Evolutionary conservation across 2,329 filamentous ascomycete species (phyloP).

Genomic region (Fusarium sp.): DNA sequence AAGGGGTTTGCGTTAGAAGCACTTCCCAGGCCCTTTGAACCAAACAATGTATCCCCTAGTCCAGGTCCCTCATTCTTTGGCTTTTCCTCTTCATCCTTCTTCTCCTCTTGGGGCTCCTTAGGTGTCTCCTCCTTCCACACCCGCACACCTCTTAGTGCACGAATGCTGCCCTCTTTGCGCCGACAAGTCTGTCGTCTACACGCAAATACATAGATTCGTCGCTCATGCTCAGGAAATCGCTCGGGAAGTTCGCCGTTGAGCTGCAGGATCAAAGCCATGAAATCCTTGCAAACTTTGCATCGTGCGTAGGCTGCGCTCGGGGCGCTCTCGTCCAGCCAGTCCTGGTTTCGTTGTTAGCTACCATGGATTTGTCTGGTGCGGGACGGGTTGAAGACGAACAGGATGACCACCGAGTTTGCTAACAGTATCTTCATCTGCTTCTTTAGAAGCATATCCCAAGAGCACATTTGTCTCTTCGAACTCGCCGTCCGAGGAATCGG

Average conservation of each 20-base stretch:
- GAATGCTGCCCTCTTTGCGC: constrained; percentile 83
- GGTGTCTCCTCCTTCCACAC: constrained; percentile 57
- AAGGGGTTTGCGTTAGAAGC: constrained; percentile 68
- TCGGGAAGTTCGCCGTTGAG: constrained; percentile 91
- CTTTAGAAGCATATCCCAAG: constrained; percentile 87
- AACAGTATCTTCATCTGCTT: constrained; percentile 82
- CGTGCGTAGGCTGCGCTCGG: constrained; percentile 82
- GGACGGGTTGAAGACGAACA: constrained; percentile 64
- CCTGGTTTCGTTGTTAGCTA: constrained; percentile 60
- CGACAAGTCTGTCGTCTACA: constrained; percentile 84
- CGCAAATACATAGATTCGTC: constrained; percentile 86
- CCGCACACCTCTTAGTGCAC: constrained; percentile 77
- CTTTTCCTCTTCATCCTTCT: constrained; percentile 50
- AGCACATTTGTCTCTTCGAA: constrained; percentile 88
- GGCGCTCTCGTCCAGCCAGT: constrained; percentile 81
- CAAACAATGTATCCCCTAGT: constrained; percentile 77
- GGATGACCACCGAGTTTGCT: constrained; percentile 89
- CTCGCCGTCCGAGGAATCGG: constrained; percentile 79
- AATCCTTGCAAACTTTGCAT: constrained; percentile 86
- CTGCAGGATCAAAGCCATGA: constrained; percentile 88
- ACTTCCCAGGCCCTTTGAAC: constrained; percentile 62
- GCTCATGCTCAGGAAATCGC: constrained; percentile 85
- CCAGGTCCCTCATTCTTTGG: constrained; percentile 53
- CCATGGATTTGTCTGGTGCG: background rate
- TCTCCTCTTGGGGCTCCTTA: constrained; percentile 43